These are phyloP conservation scores for Holtermanniella nyarrowii DNA, from an alignment of 768 basidiomycete genomes.

Conservation along the genomic window DNA sequence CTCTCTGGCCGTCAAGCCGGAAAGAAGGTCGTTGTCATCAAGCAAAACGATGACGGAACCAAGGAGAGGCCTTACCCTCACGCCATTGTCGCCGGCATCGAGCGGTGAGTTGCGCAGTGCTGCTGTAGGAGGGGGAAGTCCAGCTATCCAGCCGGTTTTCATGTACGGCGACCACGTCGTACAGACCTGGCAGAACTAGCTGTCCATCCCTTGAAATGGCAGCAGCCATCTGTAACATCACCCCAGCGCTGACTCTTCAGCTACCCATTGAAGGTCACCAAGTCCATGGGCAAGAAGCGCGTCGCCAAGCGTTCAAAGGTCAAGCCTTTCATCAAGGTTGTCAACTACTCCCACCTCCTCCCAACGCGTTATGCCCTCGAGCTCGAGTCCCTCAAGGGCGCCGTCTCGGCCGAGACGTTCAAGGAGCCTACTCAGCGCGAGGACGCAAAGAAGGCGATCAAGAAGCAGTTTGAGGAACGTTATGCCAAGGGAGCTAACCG, in stretches of 20 bases:
- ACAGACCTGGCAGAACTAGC: too few relatives aligned
- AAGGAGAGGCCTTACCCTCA: conserved; percentile 95
- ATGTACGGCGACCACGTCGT: background rate
- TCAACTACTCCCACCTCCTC: conserved; percentile 99
- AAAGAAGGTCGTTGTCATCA: conserved; percentile 98
- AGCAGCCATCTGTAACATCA: too few relatives aligned
- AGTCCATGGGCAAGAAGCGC: conserved; percentile 95
- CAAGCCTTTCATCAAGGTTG: conserved; percentile 98
- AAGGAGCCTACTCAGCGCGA: conserved; percentile 94
- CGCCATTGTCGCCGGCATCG: conserved; percentile 95
- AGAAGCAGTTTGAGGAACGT: conserved; percentile 92
- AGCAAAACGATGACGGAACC: conserved; percentile 91
- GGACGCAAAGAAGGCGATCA: conserved; percentile 88
- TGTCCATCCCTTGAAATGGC: too few relatives aligned
- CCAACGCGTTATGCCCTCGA: conserved; percentile 98
- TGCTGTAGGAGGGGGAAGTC: background rate
- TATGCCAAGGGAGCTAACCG: conserved; percentile 90
- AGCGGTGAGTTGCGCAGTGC: conserved; percentile 48
- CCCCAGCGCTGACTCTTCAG: conserved; percentile 13
- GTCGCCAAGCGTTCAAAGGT: conserved; percentile 84
- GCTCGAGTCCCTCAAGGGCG: conserved; percentile 84
- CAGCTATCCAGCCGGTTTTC: background rate
- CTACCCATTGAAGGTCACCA: conserved; percentile 95
- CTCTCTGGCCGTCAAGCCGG: conserved; percentile 98
- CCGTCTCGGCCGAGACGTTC: conserved; percentile 78